Evolutionary conservation across 305 asterid genomes (phyloP).

Genomic region (Striga hermonthica): DNA sequence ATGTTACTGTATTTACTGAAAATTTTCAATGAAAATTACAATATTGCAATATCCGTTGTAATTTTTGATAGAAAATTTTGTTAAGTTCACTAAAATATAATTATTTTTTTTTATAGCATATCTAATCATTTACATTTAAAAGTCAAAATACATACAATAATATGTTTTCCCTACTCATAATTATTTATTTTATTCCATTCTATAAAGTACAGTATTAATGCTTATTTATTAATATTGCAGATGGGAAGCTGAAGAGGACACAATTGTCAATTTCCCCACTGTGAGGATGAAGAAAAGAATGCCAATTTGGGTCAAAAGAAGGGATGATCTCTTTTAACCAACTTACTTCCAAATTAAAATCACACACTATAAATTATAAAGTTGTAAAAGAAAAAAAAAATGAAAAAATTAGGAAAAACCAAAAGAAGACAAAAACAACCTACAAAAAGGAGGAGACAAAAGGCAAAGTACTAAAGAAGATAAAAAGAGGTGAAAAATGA

Average conservation of each 20-base stretch:
- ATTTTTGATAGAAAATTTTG: background rate
- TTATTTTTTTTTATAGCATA: no score
- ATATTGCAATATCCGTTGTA: no score
- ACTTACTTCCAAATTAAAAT: background rate
- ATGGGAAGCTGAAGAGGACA: constrained; percentile 87
- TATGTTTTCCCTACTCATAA: background rate
- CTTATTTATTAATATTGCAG: constrained; percentile 32
- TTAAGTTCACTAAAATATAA: background rate
- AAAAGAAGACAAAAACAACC: background rate
- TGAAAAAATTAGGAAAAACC: background rate
- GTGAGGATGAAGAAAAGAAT: constrained; percentile 76
- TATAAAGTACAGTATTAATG: background rate
- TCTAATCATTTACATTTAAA: no score
- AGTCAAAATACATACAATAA: no score
- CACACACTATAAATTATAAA: background rate
- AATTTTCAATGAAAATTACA: no score
- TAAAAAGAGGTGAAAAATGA: constrained; percentile 18
- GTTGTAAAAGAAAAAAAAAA: background rate
- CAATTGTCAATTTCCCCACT: constrained; percentile 72
- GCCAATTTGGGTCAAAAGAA: constrained; percentile 74
- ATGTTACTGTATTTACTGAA: no score
- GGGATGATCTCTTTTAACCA: constrained; percentile 22
- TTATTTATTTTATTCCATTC: background rate
- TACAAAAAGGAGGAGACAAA: background rate
- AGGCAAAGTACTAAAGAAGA: constrained; percentile 27